These are phyloP conservation scores for Lasiosphaeriaceae sp. DNA, from an alignment of 495 filamentous ascomycete species.

Conservation along the genomic window DNA sequence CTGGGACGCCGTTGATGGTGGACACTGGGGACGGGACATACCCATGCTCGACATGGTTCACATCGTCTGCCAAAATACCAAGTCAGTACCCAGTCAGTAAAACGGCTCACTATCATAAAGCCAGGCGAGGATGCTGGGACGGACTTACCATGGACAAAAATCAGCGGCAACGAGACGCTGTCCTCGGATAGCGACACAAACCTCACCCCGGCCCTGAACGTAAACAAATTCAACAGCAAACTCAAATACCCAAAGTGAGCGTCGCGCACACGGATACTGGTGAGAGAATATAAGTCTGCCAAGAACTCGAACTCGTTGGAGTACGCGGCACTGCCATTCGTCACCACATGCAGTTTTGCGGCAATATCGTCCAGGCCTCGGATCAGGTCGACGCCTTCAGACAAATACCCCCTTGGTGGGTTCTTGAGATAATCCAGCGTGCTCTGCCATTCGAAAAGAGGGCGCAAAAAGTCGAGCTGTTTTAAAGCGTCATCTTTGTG, in stretches of 20 bases:
- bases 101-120: too few relatives aligned
- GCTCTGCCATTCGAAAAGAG: conserved; percentile 28
- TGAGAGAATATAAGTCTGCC: conserved; percentile 23
- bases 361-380: conserved; percentile 34
- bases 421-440: conserved; percentile 40
- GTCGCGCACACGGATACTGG: conserved; percentile 8
- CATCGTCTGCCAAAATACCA: conserved; percentile 6
- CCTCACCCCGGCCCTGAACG: conserved; percentile 3
- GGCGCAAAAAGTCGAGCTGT: conserved; percentile 13
- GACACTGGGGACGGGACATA: conserved; percentile 21
- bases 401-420: conserved; percentile 38
- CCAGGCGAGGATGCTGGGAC: too few relatives aligned
- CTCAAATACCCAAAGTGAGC: conserved; percentile 9
- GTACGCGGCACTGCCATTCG: conserved; percentile 19
- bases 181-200: conserved; percentile 22
- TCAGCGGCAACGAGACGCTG: conserved; percentile 5
- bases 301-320: conserved; percentile 50
- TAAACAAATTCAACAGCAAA: conserved; percentile 13
- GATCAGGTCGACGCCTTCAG: conserved; percentile 37
- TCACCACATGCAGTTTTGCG: conserved; percentile 11
- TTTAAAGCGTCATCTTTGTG: conserved; percentile 9
- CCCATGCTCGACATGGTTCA: conserved; percentile 4
- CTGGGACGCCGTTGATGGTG: conserved; percentile 15
- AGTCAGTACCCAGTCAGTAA: too few relatives aligned
- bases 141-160: conserved; percentile 14